Base-by-base conservation (phyloP, 2,329 filamentous ascomycete species). In the Claviceps purpurea region DNA sequence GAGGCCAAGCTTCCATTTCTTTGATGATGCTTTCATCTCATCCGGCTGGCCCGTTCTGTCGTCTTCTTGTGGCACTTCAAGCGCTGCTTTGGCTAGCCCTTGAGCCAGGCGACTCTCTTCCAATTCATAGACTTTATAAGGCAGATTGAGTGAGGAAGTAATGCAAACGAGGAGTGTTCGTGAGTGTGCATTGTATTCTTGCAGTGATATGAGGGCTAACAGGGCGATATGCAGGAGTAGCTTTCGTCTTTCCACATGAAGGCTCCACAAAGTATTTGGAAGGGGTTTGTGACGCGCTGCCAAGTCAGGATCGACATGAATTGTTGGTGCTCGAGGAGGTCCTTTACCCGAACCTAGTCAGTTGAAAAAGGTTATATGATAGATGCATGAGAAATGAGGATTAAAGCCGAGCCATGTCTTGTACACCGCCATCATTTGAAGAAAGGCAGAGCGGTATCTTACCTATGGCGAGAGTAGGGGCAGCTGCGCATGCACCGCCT, bases 101-200 rank as follows among this genome's bases (percentile, higher is more conserved):
- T 80, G 77, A 0, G 88, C 87, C 14, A 95, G 76, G 54, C 87
- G 82, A 44, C 79, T 75, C 64, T 97, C 89, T 52, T 90, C 81
- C 45, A 82, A 75, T 39, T 81, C 77, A 11, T 93, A 73, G 3
- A 82, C 68, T 38, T 75, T 75, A 24, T 83, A 67, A 0, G 84
- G 76, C 26, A 95, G 69, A n/a, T 81, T 74, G 10, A 95, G 70
- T 6, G 85, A 87, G 1, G 82, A 84, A 1, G 85, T 75, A 42
- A 91, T 65, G 57, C 85, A 75, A 16, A 89, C 70, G 50, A 95
- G 73, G 20, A 93, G 70, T 2, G 87, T 73, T 13, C 87, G 79
- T 3, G 87, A 86, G 60, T 87, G 82, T 4, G 85, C 79, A 43
- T 76, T 79, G 65, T 93, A 95, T 56, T 86, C 80, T 61, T 93